Base-by-base conservation (phyloP, 2,329 filamentous ascomycete genomes). In the Thyridium curvatum region DNA sequence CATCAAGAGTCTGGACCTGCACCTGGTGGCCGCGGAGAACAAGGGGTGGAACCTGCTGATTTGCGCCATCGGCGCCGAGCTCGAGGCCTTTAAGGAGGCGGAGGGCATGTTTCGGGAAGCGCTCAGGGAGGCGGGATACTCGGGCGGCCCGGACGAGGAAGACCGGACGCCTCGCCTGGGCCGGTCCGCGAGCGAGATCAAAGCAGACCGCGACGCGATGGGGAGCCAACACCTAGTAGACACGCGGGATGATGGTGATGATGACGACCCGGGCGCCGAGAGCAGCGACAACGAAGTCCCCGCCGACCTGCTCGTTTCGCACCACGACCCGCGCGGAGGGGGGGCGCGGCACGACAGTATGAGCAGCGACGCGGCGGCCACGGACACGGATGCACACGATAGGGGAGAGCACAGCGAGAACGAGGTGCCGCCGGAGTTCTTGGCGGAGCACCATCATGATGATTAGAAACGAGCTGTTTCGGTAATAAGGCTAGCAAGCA, bases 11-110 rank as follows among this genome's bases (percentile, higher is more conserved):
- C 59, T 91, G 4, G 70, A 79, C 38, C 59, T 66, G 13, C 69
- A 72, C 15, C 51, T 80, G 18, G 61, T 67, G 2, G 53, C 71
- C 3, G 81, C 81, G 0, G 76, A 84, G 43, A 62, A 68, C 2
- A 74, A 74, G 41, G 70, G 72, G 13, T 91, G 86, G 85, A 89
- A 83, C 41, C 62, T 90, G 13, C 66, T 91, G 14, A 79, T 89
- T 4, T 85, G 78, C 37, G 84, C 84, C 10, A 79, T 91, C 28
- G 83, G 84, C 1, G 85, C 86, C 0, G 86, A 61, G 40, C 47
- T 62, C 4, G 54, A 55, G 32, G 56, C 56, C 0, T 60, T 64
- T 16, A 49, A 43, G 13, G 56, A 62, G 30, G 62, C 58, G 0
- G 50, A 54, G 18, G 16, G 31, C 14, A 51, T 61, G 44, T 46